Evolutionary conservation across 1,139 yeast genomes (phyloP).

Genomic region (Hyphopichia fennica): DNA sequence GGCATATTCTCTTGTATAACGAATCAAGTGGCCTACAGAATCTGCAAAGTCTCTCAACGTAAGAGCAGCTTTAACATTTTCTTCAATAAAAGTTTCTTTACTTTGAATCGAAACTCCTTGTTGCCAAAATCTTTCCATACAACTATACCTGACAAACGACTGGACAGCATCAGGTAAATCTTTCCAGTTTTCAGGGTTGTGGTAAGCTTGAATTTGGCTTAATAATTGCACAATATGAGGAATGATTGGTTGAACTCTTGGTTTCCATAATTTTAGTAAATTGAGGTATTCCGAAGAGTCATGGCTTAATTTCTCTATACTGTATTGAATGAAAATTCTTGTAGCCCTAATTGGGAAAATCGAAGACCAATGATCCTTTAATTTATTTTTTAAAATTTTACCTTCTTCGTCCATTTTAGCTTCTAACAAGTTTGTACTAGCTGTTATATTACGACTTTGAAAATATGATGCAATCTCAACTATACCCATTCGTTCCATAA

Average conservation of each 20-base stretch:
- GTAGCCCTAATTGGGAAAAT: constrained; percentile 96
- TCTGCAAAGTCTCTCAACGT: constrained; percentile 96
- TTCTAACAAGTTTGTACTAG: constrained; percentile 68
- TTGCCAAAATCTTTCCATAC: constrained; percentile 96
- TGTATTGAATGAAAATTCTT: constrained; percentile 89
- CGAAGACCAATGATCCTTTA: constrained; percentile 91
- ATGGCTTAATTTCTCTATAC: constrained; percentile 85
- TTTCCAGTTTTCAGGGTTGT: constrained; percentile 89
- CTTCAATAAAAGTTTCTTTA: constrained; percentile 92
- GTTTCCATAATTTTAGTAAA: constrained; percentile 82
- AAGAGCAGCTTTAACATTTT: constrained; percentile 89
- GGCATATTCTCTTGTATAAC: constrained; percentile 96
- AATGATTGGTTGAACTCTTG: constrained; percentile 85
- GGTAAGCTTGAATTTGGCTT: constrained; percentile 91
- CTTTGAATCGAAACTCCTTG: constrained; percentile 95
- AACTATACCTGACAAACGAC: constrained; percentile 82
- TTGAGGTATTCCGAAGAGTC: constrained; percentile 73
- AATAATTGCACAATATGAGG: constrained; percentile 88
- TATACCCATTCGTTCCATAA: constrained; percentile 95
- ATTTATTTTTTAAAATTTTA: constrained; percentile 63
- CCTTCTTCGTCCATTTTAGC: constrained; percentile 95
- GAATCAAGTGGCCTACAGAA: constrained; percentile 93
- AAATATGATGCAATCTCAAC: constrained; percentile 92
- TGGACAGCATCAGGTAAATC: constrained; percentile 87
- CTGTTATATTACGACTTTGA: constrained; percentile 76